Evolutionary conservation across 129 eudicot species (phyloP), one percentile per base, ranked within the genome.

Genomic region (Solidago caesia): DNA sequence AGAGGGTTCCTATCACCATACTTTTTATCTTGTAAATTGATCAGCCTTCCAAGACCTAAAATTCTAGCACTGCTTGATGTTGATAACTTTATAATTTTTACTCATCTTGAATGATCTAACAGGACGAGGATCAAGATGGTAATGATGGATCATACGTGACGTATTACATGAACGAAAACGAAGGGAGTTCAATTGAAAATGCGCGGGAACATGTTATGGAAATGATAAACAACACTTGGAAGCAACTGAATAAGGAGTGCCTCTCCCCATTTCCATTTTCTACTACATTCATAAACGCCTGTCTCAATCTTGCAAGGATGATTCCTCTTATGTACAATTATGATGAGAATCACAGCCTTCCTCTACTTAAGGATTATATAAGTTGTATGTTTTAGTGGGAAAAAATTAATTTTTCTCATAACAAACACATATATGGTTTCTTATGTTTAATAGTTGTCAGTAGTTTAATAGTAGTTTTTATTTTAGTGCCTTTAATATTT

Each of bases 91-190:
- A 3, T 64, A 16, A 52, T 12, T 12, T 21, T 48, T 9, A 63
- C 8, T 52, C 12, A 62, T 4, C 6, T 41, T 9, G 1, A 7
- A 6, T 2, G 52, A 48, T 46, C 13, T 8, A 62, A 62, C 82
- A 89, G 96, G 91, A 89, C 62, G 86, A 80, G 81, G 71, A 82
- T 71, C 96, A 84, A 84, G 75, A 80, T 5, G 96, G 91, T 2
- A 70, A 77, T 47, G 96, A 86, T 76, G 96, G 91, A 59, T 89
- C 96, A 7, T 86, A 84, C 27, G 39, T 84, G 71, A 71, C 67
- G 0, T 86, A 78, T 72, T 89, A 84, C 81, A 73, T 77, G 86
- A 80, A 80, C 13, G 96, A 86, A 27, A 77, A 86, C 16, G 45
- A 68, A 66, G 86, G 76, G n/a, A 43, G 64, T 49, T 80, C 96